phyloP scores from a whole-genome alignment of 768 basidiomycete species.

The Hypsizygus marmoreus region DNA sequence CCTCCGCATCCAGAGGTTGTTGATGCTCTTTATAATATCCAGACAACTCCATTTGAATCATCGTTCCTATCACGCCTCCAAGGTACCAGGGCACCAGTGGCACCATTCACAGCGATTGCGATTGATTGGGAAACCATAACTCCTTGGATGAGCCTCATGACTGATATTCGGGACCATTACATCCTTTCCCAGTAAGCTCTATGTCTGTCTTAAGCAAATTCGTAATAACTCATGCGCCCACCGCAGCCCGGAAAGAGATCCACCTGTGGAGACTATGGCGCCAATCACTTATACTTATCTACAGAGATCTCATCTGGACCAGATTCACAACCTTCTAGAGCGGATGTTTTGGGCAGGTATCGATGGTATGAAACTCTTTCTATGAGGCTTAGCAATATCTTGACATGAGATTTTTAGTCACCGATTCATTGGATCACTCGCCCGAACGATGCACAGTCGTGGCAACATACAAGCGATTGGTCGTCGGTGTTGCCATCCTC shows the following conservation, averaged over 20 bases:
- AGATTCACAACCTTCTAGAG: slow-evolving; percentile 71
- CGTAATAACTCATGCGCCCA: slow-evolving; percentile 1
- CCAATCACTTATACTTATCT: slow-evolving; percentile 70
- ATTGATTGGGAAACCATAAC: slow-evolving; percentile 73
- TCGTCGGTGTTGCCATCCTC: slow-evolving; percentile 73
- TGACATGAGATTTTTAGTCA: slow-evolving; percentile 43
- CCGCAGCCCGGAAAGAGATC: slow-evolving; percentile 57
- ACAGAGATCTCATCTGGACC: slow-evolving; percentile 57
- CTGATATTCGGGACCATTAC: slow-evolving; percentile 69
- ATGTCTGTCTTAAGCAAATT: slow-evolving; percentile 1
- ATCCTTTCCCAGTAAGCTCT: slow-evolving; percentile 56
- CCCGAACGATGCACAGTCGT: slow-evolving; percentile 79
- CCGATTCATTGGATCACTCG: slow-evolving; percentile 64
- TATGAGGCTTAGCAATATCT: background rate
- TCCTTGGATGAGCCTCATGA: slow-evolving; percentile 78
- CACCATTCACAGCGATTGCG: slow-evolving; percentile 47
- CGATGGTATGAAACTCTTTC: slow-evolving; percentile 50
- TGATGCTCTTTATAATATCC: slow-evolving; percentile 55
- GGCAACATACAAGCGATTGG: slow-evolving; percentile 67
- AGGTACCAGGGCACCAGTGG: slow-evolving; percentile 37
- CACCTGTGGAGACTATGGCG: slow-evolving; percentile 38
- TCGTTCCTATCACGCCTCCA: slow-evolving; percentile 70
- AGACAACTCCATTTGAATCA: slow-evolving; percentile 61
- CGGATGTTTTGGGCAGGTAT: slow-evolving; percentile 79
- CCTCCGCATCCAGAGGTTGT: slow-evolving; percentile 38